Evolutionary conservation across 768 basidiomycete genomes (phyloP).

Genomic region (Pulveroboletus frians): DNA sequence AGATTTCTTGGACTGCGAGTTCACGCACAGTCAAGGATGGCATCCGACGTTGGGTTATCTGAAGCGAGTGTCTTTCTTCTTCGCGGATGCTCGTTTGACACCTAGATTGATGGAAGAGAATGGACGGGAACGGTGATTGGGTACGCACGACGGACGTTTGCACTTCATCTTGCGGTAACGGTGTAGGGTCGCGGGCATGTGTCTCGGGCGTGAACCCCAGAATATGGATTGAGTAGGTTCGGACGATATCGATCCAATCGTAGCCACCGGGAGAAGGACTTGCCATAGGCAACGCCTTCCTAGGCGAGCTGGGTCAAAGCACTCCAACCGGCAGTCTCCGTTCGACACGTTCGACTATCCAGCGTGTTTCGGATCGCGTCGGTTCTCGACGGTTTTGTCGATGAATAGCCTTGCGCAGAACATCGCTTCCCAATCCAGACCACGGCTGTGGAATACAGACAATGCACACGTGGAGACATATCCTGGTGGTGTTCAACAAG

Average conservation of each 20-base stretch:
- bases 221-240: neutral
- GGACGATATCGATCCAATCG: neutral
- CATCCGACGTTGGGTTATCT: neutral
- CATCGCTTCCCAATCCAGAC: conserved; percentile 13
- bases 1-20: neutral
- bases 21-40: neutral
- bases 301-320: neutral
- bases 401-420: conserved; percentile 14
- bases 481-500: conserved; percentile 1
- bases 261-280: conserved; percentile 12
- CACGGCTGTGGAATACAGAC: conserved; percentile 14
- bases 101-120: neutral
- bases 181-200: neutral
- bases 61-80: neutral
- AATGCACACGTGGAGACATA: conserved; percentile 16
- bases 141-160: neutral
- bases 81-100: neutral
- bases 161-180: neutral
- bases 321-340: conserved; percentile 13
- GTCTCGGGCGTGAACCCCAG: neutral
- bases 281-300: neutral
- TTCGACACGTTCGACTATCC: conserved; percentile 5
- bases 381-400: conserved; percentile 4
- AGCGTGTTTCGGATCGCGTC: conserved; percentile 3
- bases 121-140: neutral